Evolutionary conservation across 441 rosid genomes (phyloP), one percentile per base, ranked within the genome.

Genomic region (Populus hybrid): DNA sequence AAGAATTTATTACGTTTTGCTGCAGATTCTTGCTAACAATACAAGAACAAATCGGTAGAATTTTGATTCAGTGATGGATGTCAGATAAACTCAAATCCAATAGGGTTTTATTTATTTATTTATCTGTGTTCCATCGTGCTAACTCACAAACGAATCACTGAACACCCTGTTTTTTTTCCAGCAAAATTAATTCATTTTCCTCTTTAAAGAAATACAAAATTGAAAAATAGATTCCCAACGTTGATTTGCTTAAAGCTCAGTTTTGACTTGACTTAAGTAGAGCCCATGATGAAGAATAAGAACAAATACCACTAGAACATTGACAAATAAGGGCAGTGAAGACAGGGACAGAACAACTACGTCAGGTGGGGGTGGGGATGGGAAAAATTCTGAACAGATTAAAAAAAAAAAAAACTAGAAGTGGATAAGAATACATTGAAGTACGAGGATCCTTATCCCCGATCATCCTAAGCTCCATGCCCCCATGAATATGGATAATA

Each of bases 381-480:
- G 53, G 53, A 1, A 1, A 14, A 46, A 46, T 4, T 46, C 57
- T 46, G 57, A 14, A 50, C 1, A 50, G 18, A 46, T 4, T 9
- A 1, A 38, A 38, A 38, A 38, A 38, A 38, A 38, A 46, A 3
- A 50, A 16, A 50, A 42, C 32, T 30, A 30, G 32, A 30, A 30
- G 32, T 30, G 32, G 90, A 88, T 86, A 87, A 82, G 91, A 79
- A 67, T 73, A 46, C 88, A 72, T 85, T 2, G 87, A 68, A 70
- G 73, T 50, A 36, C 77, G 86, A 78, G 81, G 81, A 76, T 83
- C 84, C 91, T 88, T 91, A 88, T 89, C 91, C 79, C 18, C 61
- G 8, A 19, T 59, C 42, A 14, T 66, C 64, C 64, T 46, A 79
- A 69, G 53, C 77, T 61, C 77, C 81, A 82, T 64, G 77, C 5